phyloP scores from a whole-genome alignment of 352 stramenopile species.

The Globisporangium nodosum region DNA sequence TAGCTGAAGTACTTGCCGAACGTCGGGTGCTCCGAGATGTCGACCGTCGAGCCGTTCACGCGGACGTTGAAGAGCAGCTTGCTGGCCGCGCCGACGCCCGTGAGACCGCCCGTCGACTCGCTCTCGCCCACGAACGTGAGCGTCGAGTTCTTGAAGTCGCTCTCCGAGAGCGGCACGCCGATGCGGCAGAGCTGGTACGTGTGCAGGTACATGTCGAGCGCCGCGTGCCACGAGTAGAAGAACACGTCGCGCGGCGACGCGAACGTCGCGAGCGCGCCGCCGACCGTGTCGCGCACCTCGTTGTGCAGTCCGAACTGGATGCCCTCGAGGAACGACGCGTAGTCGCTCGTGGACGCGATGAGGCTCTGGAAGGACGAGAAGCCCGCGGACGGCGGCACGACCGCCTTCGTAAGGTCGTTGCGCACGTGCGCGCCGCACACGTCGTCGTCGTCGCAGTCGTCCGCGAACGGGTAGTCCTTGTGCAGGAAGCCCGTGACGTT shows the following conservation, averaged over 20 bases:
- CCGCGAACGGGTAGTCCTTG: conserved; percentile 25
- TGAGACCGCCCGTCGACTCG: conserved; percentile 38
- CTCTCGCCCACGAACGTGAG: conserved; percentile 36
- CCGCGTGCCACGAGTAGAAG: conserved; percentile 67
- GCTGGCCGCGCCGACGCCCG: conserved; percentile 27
- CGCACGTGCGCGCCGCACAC: conserved; percentile 35
- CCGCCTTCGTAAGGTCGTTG: conserved; percentile 29
- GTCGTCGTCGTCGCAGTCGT: conserved; percentile 36
- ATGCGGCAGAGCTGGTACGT: conserved; percentile 67
- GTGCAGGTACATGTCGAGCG: conserved; percentile 65
- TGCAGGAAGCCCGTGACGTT: conserved; percentile 27
- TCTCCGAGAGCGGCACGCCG: conserved; percentile 35
- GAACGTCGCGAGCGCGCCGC: conserved; percentile 45
- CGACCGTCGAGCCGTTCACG: conserved; percentile 37
- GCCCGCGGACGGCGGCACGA: conserved; percentile 39
- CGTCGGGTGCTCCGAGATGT: conserved; percentile 50
- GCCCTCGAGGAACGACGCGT: conserved; percentile 45
- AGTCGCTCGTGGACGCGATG: conserved; percentile 43
- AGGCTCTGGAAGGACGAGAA: conserved; percentile 49
- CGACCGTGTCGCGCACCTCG: conserved; percentile 52
- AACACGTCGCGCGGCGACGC: conserved; percentile 46
- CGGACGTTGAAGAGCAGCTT: conserved; percentile 35
- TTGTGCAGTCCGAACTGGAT: conserved; percentile 64
- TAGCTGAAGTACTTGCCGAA: conserved; percentile 61
- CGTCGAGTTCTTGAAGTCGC: conserved; percentile 36